Base-by-base conservation (phyloP, 805 yeast genomes). In the Komagataella populi region DNA sequence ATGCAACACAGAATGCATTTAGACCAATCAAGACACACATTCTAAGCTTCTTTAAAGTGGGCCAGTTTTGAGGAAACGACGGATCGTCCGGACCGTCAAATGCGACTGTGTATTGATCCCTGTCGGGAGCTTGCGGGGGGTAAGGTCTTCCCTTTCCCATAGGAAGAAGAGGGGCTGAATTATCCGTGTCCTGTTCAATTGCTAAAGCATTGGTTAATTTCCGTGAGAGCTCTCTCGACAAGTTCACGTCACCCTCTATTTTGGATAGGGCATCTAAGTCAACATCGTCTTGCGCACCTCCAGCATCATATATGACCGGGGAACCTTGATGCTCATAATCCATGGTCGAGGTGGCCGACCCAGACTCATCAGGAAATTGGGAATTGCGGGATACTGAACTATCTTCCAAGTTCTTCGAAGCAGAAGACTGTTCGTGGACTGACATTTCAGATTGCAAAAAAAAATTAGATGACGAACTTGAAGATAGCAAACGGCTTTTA, bases 31-130 rank as follows among this genome's bases (percentile, higher is more conserved):
- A 57, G 0, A 61, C 45, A 60, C 81, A 72, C n/a, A 71, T 65
- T 7, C 63, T 48, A 1, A 71, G n/a, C 59, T 81, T 84, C 53
- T 67, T 71, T 46, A 51, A 58, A 45, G 69, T 12, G 0, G 83
- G 63, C 91, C 90, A 87, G 62, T 89, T 88, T 61, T 81, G 82
- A 0, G 96, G 96, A 63, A 82, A 87, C 6, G 66, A 53, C 1
- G 95, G 95, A 61, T 89, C 96, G 48, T 80, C 71, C 1, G 83
- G 82, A 0, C 96, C 95, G 60, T 84, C 84, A 60, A 73, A 87
- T 2, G 82, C 74, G 6, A 88, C 96, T 8, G 78, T 72, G 61
- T 81, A 88, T 1, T 69, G 69, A 20, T 70, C 76, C 47, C 71
- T 66, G 48, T 74, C 74, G 0, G 84, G 84, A 49, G 83, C 70